Evolutionary conservation across 768 basidiomycete species (phyloP), one percentile per base, ranked within the genome.

Genomic region (Hebeloma cylindrosporum): DNA sequence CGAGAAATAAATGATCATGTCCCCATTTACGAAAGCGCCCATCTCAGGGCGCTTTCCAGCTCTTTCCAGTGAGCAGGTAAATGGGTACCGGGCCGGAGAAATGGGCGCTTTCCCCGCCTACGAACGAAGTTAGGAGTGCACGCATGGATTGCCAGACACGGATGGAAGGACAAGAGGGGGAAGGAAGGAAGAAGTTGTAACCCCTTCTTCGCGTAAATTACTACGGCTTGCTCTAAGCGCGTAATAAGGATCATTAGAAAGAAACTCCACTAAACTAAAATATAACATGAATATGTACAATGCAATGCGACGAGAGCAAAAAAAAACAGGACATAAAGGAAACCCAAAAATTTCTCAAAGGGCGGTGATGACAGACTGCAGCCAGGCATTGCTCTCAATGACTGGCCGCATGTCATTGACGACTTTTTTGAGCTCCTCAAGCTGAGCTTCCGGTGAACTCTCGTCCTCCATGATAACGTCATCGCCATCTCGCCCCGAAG

Each of bases 301-400:
- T 11, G 28, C 22, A 13, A 21, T 37, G 35, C 3, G 22, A 29
- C 23, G 26, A 45, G 20, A 45, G 16, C 26, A 36, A n/a, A 11
- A 8, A 18, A 26, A 45, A 30, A 9, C 32, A 11, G 42, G 20
- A n/a, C 7, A 11, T 10, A 27, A 21, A 30, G 5, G 11, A n/a
- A 32, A 14, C 9, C 25, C 5, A 30, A 8, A 34, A 43, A 10
- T 13, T 62, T 53, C n/a, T n/a, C n/a, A 74, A 4, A 72, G 53
- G 0, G 67, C 62, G 32, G 57, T 50, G 21, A 91, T 65, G 25
- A 90, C 60, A 18, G 77, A 76, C 56, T 79, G 76, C 38, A 88
- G 66, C 93, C 93, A 97, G 2, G 74, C 60, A 54, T 93, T 97
- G 20, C 65, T 72, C 57, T 93, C 86, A 32, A 97, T 80, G 40